phyloP scores from a whole-genome alignment of 305 asterid species.

The Fraxinus velutina region DNA sequence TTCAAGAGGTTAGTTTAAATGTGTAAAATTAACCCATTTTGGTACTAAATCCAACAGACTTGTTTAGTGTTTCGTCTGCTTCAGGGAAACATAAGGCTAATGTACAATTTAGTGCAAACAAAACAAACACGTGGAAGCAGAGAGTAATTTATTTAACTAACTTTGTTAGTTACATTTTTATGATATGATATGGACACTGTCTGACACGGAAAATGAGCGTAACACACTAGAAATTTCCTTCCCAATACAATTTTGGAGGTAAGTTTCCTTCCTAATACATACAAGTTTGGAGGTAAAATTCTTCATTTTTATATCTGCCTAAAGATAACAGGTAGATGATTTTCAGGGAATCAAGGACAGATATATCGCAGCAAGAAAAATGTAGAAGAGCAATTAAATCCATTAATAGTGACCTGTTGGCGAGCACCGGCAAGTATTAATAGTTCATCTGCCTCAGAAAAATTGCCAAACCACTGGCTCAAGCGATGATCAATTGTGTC shows the following conservation, averaged over 20 bases:
- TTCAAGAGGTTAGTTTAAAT: background rate
- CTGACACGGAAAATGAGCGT: background rate
- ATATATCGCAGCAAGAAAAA: background rate
- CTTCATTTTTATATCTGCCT: background rate
- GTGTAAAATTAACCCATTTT: background rate
- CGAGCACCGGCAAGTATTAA: slow-evolving; percentile 73
- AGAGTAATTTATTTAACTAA: background rate
- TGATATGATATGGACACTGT: background rate
- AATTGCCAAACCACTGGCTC: slow-evolving; percentile 61
- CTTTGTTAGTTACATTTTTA: background rate
- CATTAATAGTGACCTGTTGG: slow-evolving; percentile 46
- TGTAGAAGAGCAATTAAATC: background rate
- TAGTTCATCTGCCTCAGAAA: slow-evolving; percentile 83
- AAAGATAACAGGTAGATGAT: background rate
- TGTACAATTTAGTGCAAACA: background rate
- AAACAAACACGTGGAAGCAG: background rate
- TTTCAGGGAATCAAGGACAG: background rate
- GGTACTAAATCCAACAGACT: background rate
- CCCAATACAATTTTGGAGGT: background rate
- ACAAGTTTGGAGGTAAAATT: background rate
- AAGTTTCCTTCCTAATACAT: background rate
- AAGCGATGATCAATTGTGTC: slow-evolving; percentile 58
- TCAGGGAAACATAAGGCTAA: background rate
- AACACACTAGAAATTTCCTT: background rate
- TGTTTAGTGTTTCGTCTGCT: background rate